phyloP scores from a whole-genome alignment of 148 eudicot species.

The Camellia japonica region DNA sequence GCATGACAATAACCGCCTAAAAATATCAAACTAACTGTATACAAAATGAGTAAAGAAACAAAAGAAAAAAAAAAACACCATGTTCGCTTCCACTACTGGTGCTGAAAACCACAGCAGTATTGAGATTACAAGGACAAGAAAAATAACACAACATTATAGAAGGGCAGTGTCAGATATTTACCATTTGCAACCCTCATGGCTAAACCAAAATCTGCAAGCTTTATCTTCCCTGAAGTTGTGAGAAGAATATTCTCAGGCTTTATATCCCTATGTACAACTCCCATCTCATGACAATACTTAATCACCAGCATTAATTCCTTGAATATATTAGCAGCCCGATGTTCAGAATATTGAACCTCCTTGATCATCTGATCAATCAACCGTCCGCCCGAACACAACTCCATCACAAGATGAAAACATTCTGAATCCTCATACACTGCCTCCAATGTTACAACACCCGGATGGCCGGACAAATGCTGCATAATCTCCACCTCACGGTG shows the following conservation, averaged over 20 bases:
- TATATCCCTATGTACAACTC: slow-evolving; percentile 86
- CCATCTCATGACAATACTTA: slow-evolving; percentile 93
- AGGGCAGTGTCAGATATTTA: slow-evolving; percentile 21
- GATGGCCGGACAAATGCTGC: slow-evolving; percentile 98
- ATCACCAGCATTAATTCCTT: slow-evolving; percentile 78
- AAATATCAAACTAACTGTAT: not conserved
- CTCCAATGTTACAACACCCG: slow-evolving; percentile 76
- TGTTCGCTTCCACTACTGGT: not conserved
- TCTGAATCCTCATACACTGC: slow-evolving; percentile 84
- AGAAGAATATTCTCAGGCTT: slow-evolving; percentile 89
- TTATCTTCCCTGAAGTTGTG: slow-evolving; percentile 61
- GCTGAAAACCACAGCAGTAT: not conserved
- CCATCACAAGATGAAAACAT: slow-evolving; percentile 84
- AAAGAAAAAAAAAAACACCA: not conserved
- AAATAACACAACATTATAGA: not conserved
- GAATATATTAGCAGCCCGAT: slow-evolving; percentile 56
- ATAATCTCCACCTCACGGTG: slow-evolving; percentile 97
- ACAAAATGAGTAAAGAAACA: not conserved
- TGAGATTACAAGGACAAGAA: slow-evolving; percentile 2
- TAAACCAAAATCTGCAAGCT: slow-evolving; percentile 89
- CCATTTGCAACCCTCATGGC: slow-evolving; percentile 83
- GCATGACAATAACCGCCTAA: not conserved
- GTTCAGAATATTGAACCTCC: slow-evolving; percentile 67
- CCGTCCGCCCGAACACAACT: slow-evolving; percentile 79
- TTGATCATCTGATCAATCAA: slow-evolving; percentile 71